Percentiles rank a stretch among this genome's conserved stretches.
phyloP scores from a whole-genome alignment of 1,284 basidiomycete genomes.

The Moesziomyces parantarcticus region DNA sequence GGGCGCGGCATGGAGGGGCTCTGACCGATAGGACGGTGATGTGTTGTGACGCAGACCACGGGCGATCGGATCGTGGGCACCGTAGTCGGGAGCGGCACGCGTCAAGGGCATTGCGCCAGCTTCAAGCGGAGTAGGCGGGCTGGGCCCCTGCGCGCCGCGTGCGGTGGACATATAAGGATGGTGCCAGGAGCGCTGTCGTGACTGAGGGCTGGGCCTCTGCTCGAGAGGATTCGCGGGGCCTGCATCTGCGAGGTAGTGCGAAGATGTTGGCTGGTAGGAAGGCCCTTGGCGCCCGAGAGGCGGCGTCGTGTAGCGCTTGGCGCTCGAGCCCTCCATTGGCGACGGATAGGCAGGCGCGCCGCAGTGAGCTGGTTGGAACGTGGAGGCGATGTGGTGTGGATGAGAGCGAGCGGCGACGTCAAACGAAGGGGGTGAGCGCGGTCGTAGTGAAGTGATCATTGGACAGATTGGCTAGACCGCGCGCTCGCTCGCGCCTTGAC shows the following conservation, averaged over 20 bases:
- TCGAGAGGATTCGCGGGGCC: conserved; percentile 10
- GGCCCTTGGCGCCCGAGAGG: conserved; percentile 8
- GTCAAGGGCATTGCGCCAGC: conserved; percentile 3
- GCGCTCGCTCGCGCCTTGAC: conserved; percentile 2
- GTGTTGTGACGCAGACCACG: conserved; percentile 4
- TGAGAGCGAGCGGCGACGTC: conserved; percentile 8
- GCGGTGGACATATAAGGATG: conserved; percentile 33
- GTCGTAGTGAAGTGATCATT: conserved; percentile 44
- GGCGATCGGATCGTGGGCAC: not conserved
- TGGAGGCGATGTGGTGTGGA: not conserved
- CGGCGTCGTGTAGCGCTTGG: conserved; percentile 22
- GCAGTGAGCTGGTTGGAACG: not conserved
- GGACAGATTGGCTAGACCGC: conserved; percentile 13
- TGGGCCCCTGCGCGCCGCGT: conserved; percentile 17
- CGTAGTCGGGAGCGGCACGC: conserved; percentile 20
- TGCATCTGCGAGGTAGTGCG: conserved; percentile 1
- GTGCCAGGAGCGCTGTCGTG: conserved; percentile 44
- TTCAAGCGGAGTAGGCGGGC: conserved; percentile 21
- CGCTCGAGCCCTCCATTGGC: conserved; percentile 25
- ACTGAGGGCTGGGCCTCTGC: conserved; percentile 34
- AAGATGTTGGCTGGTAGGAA: not conserved
- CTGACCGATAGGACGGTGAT: conserved; percentile 23
- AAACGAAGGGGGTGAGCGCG: conserved; percentile 28
- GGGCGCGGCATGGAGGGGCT: conserved; percentile 13
- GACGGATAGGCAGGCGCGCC: not conserved